Evolutionary conservation across 2,329 filamentous ascomycete genomes (phyloP).

Genomic region (Nemania bipapillata): DNA sequence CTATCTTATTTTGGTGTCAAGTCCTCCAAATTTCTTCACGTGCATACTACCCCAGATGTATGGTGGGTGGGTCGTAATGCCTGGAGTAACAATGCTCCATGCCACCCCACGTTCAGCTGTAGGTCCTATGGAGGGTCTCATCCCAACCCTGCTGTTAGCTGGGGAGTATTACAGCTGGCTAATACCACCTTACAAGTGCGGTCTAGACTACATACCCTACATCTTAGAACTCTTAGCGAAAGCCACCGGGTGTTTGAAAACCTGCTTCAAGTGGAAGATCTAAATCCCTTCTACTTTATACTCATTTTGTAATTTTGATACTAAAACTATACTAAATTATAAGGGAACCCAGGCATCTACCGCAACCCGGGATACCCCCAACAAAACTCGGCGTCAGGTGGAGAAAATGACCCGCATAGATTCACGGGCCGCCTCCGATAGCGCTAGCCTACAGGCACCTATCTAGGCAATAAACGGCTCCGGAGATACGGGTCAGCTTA

Average conservation of each 20-base stretch:
- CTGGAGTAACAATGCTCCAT: constrained; percentile 13
- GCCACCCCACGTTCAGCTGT: background rate
- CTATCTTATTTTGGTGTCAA: background rate
- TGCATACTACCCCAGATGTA: background rate
- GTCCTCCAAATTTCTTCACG: background rate
- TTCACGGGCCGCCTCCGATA: background rate
- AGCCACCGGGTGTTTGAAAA: background rate
- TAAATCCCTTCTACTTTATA: background rate
- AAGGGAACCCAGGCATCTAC: too few relatives aligned
- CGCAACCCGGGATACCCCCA: background rate
- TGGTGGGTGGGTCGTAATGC: constrained; percentile 13
- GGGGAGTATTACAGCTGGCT: background rate
- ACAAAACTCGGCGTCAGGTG: background rate
- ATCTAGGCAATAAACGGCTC: background rate
- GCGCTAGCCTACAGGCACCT: background rate
- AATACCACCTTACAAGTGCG: background rate
- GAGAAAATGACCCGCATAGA: background rate
- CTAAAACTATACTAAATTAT: too few relatives aligned
- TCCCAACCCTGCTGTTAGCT: background rate
- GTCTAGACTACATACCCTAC: background rate
- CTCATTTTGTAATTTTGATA: too few relatives aligned
- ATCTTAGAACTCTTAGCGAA: background rate
- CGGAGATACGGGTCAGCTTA: background rate
- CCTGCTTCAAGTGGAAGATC: background rate
- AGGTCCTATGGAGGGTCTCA: background rate